phyloP scores from a whole-genome alignment of 441 rosid species.

The Populus trichocarpa region DNA sequence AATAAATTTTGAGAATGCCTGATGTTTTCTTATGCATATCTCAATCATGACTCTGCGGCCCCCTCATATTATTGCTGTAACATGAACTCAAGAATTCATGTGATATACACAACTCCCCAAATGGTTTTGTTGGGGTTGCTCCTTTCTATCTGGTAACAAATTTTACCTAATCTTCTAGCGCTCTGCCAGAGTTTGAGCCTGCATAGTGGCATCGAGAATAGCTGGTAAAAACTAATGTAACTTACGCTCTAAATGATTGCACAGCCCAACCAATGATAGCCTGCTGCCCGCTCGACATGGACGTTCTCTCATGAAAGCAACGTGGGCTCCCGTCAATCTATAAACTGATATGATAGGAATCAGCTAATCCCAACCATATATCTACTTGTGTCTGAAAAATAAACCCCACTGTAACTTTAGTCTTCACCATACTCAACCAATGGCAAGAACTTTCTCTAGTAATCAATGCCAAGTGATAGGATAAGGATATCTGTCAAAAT shows the following conservation, averaged over 20 bases:
- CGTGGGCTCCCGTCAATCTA: neutral
- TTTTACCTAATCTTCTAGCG: neutral
- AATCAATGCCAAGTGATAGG: neutral
- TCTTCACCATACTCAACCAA: neutral
- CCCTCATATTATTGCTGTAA: neutral
- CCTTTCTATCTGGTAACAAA: neutral
- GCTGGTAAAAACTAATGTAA: neutral
- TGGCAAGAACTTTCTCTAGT: neutral
- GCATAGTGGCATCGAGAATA: neutral
- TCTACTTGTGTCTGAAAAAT: neutral
- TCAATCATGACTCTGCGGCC: neutral
- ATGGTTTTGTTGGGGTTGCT: neutral
- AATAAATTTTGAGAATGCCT: constrained; percentile 24
- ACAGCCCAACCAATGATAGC: neutral
- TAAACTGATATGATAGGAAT: neutral
- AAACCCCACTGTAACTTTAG: neutral
- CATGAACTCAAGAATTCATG: neutral
- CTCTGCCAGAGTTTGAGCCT: neutral
- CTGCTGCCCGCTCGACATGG: neutral
- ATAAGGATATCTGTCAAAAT: neutral
- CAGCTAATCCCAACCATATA: neutral
- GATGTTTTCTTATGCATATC: neutral
- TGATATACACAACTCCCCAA: neutral
- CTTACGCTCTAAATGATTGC: neutral
- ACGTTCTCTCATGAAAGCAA: neutral